Base-by-base conservation (phyloP, 208 protist species). In the Leishmania lainsoni region DNA sequence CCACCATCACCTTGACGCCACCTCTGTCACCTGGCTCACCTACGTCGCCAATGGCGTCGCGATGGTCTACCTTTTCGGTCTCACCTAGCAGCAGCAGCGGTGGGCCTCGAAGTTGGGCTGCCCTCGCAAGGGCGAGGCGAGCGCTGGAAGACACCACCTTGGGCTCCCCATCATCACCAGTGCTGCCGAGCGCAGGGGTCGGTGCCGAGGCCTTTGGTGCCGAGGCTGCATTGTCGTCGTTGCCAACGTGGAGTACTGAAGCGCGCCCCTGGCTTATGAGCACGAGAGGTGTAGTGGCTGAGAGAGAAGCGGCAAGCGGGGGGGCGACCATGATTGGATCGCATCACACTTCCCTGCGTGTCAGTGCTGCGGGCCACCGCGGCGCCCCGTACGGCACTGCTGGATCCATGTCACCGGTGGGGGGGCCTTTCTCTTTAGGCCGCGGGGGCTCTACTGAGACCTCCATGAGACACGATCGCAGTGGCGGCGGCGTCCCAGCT, bases 1-100 rank as follows among this genome's bases (percentile, higher is more conserved):
- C 82, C 8, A 71, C 63, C 26, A 45, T 51, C 0, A 77, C 78
- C 26, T 29, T 82, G 49, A 82, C 82, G 5, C 82, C 82, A 45
- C 73, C 52, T 42, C 72, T 79, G 66, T 82, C 82, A 8, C 82
- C 82, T 22, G 78, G 73, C 3, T 79, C 81, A 17, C 51, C 82
- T 22, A 70, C 73, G 26, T 79, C 81, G 26, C 39, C 81, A 20
- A 51, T 39, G 20, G 17, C 51, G 3, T 56, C 45, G 14, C 56
- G 76, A 32, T 80, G 65, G 49, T 35, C 76, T 1, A n/a, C n/a
- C 17, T 73, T 78, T 52, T 35, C 78, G 5, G 74, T 49, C 12
- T 82, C 82, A 0, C 75, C 77, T 3, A 16, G 45, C 20, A 77
- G 74, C 74, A 77, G 74, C 74, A 26, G 52, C 52, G 52, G 54